phyloP scores from a whole-genome alignment of 2,329 filamentous ascomycete genomes.

The Thielaviopsis punctulata region DNA sequence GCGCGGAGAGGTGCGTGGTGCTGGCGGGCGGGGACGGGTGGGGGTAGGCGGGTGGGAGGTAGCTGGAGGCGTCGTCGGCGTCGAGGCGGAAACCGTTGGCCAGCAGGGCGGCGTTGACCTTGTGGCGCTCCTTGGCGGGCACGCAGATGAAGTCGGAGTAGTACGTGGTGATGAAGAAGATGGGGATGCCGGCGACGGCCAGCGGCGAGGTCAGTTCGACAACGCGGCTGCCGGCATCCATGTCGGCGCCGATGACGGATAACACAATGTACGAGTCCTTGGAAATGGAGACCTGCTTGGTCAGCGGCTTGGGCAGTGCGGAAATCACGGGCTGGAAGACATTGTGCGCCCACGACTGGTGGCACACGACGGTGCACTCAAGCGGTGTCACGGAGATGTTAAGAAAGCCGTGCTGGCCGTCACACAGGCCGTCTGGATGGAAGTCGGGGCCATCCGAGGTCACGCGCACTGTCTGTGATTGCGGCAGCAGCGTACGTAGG shows the following conservation, averaged over 20 bases:
- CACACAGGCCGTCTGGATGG: conserved; percentile 13
- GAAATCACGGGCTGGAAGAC: conserved; percentile 60
- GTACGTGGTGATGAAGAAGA: conserved; percentile 98
- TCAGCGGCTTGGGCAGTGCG: conserved; percentile 36
- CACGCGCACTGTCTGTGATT: conserved; percentile 27
- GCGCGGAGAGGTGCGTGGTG: conserved; percentile 19
- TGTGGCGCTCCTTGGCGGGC: conserved; percentile 53
- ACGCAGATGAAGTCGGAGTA: conserved; percentile 95
- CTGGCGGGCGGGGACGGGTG: conserved; percentile 17
- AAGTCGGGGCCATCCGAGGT: conserved; percentile 17
- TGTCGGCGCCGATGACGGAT: conserved; percentile 74
- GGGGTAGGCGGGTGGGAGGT: conserved; percentile 12
- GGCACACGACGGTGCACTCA: conserved; percentile 85
- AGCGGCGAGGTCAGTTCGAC: conserved; percentile 82
- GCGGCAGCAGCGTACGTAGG: conserved; percentile 64
- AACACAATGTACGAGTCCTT: conserved; percentile 74
- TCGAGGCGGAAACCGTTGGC: conserved; percentile 64
- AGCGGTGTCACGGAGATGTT: conserved; percentile 87
- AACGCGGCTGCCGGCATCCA: conserved; percentile 81
- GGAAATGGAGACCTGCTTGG: conserved; percentile 51
- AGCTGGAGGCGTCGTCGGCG: conserved; percentile 42
- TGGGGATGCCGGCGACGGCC: conserved; percentile 80
- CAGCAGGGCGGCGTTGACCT: conserved; percentile 61
- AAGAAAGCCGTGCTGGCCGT: conserved; percentile 57
- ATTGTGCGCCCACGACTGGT: conserved; percentile 51